Evolutionary conservation across 306 rosid genomes (phyloP).

Genomic region (Pterocarpus santalinus): DNA sequence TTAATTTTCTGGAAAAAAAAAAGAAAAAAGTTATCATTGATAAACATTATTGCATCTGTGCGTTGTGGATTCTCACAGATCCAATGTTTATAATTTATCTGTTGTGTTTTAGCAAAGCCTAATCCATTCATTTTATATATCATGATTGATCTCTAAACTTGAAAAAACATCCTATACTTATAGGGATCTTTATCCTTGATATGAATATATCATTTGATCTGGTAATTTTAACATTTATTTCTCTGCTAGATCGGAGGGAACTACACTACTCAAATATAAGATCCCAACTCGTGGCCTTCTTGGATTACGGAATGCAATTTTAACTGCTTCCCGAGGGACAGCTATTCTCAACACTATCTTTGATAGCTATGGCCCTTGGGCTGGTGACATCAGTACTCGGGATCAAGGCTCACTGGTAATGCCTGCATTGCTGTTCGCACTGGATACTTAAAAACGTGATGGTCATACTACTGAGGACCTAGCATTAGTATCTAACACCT

Average conservation of each 20-base stretch:
- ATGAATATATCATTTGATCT: slow-evolving; percentile 31
- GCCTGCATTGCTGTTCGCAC: slow-evolving; percentile 16
- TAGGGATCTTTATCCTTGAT: neutral
- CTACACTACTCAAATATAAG: slow-evolving; percentile 85
- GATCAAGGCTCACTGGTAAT: slow-evolving; percentile 97
- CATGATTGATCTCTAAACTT: slow-evolving; percentile 12
- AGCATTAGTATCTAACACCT: neutral
- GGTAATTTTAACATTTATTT: slow-evolving; percentile 43
- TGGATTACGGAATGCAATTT: slow-evolving; percentile 92
- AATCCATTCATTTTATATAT: neutral
- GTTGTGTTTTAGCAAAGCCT: slow-evolving; percentile 29
- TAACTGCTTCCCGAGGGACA: slow-evolving; percentile 97
- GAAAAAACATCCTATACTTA: slow-evolving; percentile 1
- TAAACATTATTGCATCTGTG: neutral
- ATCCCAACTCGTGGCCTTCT: slow-evolving; percentile 99
- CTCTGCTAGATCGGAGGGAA: slow-evolving; percentile 80
- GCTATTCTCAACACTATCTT: slow-evolving; percentile 94
- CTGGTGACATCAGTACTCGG: slow-evolving; percentile 92
- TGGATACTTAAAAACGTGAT: neutral
- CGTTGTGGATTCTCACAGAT: neutral
- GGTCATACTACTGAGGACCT: slow-evolving; percentile 12
- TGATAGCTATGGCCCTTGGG: slow-evolving; percentile 93
- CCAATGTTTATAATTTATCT: slow-evolving; percentile 7
- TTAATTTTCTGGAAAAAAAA: slow-evolving; percentile 18
- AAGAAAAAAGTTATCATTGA: neutral